Percentiles rank a stretch among this genome's conserved stretches.
These are phyloP conservation scores for Pseudocercospora vitis DNA, from an alignment of 2,329 filamentous ascomycete species.

Conservation along the genomic window DNA sequence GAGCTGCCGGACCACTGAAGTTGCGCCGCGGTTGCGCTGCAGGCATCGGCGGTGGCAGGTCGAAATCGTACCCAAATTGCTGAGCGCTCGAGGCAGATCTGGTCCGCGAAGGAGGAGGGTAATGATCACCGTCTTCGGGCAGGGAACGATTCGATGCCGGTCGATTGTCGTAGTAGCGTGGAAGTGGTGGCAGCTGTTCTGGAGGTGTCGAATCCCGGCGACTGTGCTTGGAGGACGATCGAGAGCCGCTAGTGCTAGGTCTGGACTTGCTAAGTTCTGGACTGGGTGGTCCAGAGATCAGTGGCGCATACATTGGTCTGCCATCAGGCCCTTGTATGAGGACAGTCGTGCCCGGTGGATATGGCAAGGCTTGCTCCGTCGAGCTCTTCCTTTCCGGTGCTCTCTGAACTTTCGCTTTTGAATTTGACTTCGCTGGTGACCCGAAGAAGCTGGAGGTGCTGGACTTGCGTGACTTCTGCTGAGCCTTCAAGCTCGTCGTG, in stretches of 20 bases:
- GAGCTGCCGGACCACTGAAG: slow-evolving; percentile 36
- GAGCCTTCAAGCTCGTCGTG: slow-evolving; percentile 38
- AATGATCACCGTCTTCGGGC: slow-evolving; percentile 49
- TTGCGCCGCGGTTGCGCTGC: slow-evolving; percentile 39
- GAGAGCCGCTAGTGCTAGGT: slow-evolving; percentile 13
- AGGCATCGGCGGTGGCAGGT: slow-evolving; percentile 34
- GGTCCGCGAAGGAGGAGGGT: slow-evolving; percentile 37
- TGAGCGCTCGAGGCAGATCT: slow-evolving; percentile 42
- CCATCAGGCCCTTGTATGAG: slow-evolving; percentile 52
- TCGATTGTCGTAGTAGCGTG: slow-evolving; percentile 33
- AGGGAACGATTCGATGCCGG: slow-evolving; percentile 45
- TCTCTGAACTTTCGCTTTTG: slow-evolving; percentile 36
- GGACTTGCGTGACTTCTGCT: slow-evolving; percentile 38
- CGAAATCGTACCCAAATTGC: slow-evolving; percentile 38
- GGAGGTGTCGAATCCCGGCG: slow-evolving; percentile 36
- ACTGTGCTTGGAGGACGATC: slow-evolving; percentile 32
- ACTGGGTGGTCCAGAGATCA: slow-evolving; percentile 34
- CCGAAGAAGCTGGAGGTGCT: slow-evolving; percentile 36
- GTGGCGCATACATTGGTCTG: slow-evolving; percentile 44
- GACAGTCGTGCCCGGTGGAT: slow-evolving; percentile 16
- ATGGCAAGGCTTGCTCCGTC: slow-evolving; percentile 26
- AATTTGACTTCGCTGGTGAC: slow-evolving; percentile 38
- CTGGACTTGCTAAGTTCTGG: slow-evolving; percentile 22
- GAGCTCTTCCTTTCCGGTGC: slow-evolving; percentile 28
- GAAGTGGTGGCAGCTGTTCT: slow-evolving; percentile 26